Base-by-base conservation (phyloP, 345 rosid species). In the Citrus mangshanensis region DNA sequence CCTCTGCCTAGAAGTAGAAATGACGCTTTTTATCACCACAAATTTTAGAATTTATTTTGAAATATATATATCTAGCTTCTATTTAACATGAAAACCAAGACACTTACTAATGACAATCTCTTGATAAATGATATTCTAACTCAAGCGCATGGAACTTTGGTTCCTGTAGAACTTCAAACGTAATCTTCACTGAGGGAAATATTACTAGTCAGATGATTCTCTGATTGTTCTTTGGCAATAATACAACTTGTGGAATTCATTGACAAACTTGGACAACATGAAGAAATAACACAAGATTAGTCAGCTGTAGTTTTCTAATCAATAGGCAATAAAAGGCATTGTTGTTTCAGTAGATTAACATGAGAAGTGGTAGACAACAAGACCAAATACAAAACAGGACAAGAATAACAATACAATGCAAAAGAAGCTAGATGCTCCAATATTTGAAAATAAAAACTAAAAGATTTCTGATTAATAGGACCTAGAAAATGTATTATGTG, bases 121-220 rank as follows among this genome's bases (percentile, higher is more conserved):
- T 82, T 38, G 91, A 85, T 63, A 93, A 54, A 35, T 79, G 86
- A 80, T 90, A 89, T 85, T 93, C 98, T 73, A 88, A 86, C 81
- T 90, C 95, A 30, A 94, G 82, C 21, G 46, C 77, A 71, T 71
- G 92, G 79, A 91, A 88, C 78, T 83, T 87, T 32, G 90, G 91
- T 74, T 85, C 91, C 77, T 68, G 82, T 67, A 96, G 76, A 86
- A 80, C 82, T 77, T 86, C 87, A 61, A 61, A 76, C 62, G 73
- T 88, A 83, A n/a, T n/a, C n/a, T 72, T 80, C 87, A 61, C 69
- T 56, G 49, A 89, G 77, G 79, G 81, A 35, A 80, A 76, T 76
- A 62, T 82, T 76, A 83, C 81, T 83, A 42, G 77, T 80, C 49
- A 80, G 75, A 34, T 25, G 74, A 84, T 73, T 81, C 76, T 84